A percentile compares a stretch with the other conserved stretches of the same genome.
These are phyloP conservation scores for Puccinellia tenuiflora DNA, from an alignment of 176 grass and related monocot species.

Conservation along the genomic window DNA sequence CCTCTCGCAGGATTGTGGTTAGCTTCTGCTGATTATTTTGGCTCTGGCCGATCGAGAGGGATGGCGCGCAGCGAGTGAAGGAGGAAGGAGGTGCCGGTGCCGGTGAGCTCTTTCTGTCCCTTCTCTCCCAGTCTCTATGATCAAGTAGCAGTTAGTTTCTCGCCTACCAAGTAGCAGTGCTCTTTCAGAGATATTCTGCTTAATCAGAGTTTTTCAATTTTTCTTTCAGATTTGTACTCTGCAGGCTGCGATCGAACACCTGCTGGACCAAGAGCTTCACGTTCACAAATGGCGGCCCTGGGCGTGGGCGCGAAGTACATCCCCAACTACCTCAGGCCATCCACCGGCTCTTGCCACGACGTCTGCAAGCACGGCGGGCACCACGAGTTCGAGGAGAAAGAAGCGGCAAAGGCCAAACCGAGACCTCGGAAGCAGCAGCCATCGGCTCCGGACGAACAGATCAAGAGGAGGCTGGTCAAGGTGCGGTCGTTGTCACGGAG, in stretches of 20 bases:
- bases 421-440: conserved; percentile 22
- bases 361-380: conserved; percentile 57
- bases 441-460: neutral
- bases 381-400: conserved; percentile 30
- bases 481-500: conserved; percentile 37
- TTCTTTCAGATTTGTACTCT: conserved; percentile 5
- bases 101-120: conserved; percentile 7
- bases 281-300: conserved; percentile 8
- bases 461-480: conserved; percentile 23
- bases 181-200: neutral
- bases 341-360: conserved; percentile 57
- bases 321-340: conserved; percentile 51
- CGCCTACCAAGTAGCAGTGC: neutral
- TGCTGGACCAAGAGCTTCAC: neutral
- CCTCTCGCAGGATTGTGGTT: neutral
- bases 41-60: neutral
- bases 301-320: neutral
- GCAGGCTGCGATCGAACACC: neutral
- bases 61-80: neutral
- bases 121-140: neutral
- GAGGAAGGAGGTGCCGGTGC: neutral
- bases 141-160: neutral
- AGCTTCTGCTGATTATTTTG: neutral
- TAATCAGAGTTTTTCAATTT: neutral
- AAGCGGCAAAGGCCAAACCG: neutral